Conservation (phyloP, 495 filamentous ascomycete genomes). For the Lasiosphaeria ovina region DNA sequence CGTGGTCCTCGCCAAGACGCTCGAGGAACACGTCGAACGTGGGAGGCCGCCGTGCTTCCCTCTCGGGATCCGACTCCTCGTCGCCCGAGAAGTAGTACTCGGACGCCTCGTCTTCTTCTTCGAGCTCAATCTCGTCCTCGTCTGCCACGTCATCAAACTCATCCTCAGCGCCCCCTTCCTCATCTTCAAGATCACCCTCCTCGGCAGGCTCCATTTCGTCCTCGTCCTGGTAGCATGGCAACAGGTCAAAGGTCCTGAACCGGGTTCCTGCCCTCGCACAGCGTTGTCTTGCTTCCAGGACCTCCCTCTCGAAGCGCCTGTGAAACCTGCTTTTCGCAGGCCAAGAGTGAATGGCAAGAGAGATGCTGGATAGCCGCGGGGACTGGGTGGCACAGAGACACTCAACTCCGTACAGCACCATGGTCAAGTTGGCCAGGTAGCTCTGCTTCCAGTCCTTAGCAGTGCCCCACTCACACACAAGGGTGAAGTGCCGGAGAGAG, state of each 20-base stretch:
- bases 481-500: slow-evolving; percentile 29
- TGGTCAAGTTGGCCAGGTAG: slow-evolving; percentile 33
- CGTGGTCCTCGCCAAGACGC: slow-evolving; percentile 32
- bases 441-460: slow-evolving; percentile 34
- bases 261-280: slow-evolving; percentile 28
- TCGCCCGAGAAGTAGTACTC: slow-evolving; percentile 37
- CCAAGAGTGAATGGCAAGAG: slow-evolving; percentile 37
- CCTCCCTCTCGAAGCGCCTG: slow-evolving; percentile 29
- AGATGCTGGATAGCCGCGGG: slow-evolving; percentile 25
- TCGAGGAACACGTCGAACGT: slow-evolving; percentile 32
- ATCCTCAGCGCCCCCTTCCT: slow-evolving; percentile 14
- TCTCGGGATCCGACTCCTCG: slow-evolving; percentile 33
- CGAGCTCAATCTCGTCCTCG: slow-evolving; percentile 30
- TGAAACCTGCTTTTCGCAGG: slow-evolving; percentile 33
- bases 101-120: slow-evolving; percentile 37
- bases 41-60: slow-evolving; percentile 30
- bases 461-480: slow-evolving; percentile 36
- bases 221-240: slow-evolving; percentile 33
- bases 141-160: slow-evolving; percentile 8
- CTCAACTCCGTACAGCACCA: slow-evolving; percentile 33
- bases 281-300: slow-evolving; percentile 22
- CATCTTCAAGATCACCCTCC: slow-evolving; percentile 20
- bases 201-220: slow-evolving; percentile 24
- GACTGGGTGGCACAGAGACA: slow-evolving; percentile 24
- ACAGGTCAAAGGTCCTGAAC: slow-evolving; percentile 33